Base-by-base conservation (phyloP, 495 filamentous ascomycete genomes). In the Penicillium malachiteum region DNA sequence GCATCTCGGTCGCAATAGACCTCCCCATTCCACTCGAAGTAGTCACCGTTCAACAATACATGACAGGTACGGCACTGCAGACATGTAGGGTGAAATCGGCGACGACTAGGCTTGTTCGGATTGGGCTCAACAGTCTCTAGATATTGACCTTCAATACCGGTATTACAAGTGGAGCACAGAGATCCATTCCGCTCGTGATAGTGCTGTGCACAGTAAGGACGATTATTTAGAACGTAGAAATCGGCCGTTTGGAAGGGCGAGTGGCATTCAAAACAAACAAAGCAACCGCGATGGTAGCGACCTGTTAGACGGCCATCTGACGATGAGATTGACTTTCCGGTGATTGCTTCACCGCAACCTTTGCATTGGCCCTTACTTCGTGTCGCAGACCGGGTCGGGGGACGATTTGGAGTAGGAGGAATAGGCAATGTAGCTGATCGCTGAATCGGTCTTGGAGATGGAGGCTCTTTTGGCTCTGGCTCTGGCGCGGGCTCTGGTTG, bases 261-360 rank as follows among this genome's bases (percentile, higher is more conserved):
- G 11, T 74, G 73, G 75, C 94, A 98, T 7, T 88, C 90, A 3
- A 83, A 83, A 77, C 94, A 98, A 5, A 93, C 89, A 68, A 98
- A 97, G 65, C 94, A 98, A 12, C 85, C 79, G 60, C 92, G 92
- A 71, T 98, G 94, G 64, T 96, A 98, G 35, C 91, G 85, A 1
- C 94, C 94, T 2, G 92, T 96, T 5, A 98, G 80, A 42, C 93
- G 88, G 17, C 95, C 95, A 58, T 97, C 94, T 1, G 92, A 92
- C 12, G 90, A 94, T 30, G 92, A 94, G 44, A 98, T 84, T 0
- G 92, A 96, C 68, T 96, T 97, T 16, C 94, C 94, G 41, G 81
- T 81, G 63, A 98, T 98, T 7, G 76, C 71, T 52, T 87, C 78
- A 30, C 81, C 76, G 68, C 94, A 98, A 3, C 89, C 90, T 50